Conservation (phyloP, 208 protist genomes). For the Wallacemonas sp. region DNA sequence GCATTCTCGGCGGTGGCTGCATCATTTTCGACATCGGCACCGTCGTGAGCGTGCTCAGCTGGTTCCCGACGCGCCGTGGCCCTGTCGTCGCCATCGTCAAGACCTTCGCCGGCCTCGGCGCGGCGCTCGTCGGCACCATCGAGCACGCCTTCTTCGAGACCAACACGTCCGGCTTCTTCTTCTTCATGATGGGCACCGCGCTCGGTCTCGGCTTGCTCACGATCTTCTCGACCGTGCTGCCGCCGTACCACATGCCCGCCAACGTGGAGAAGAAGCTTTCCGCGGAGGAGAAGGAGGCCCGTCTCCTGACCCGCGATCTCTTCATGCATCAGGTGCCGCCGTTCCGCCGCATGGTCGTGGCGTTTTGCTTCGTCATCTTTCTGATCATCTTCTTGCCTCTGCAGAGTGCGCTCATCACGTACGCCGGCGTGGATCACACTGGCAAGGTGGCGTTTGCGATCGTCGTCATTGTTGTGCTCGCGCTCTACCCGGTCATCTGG, state of each 20-base stretch:
- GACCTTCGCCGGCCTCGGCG: slow-evolving; percentile 45
- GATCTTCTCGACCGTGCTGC: slow-evolving; percentile 28
- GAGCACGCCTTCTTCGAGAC: slow-evolving; percentile 41
- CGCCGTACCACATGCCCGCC: slow-evolving; percentile 42
- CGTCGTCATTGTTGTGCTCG: slow-evolving; percentile 17
- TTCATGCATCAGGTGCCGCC: slow-evolving; percentile 33
- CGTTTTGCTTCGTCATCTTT: slow-evolving; percentile 27
- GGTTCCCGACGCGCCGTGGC: slow-evolving; percentile 37
- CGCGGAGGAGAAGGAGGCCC: slow-evolving; percentile 20
- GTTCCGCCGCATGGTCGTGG: slow-evolving; percentile 26
- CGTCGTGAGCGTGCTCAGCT: slow-evolving; percentile 38
- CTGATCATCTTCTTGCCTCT: slow-evolving; percentile 40
- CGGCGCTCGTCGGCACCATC: slow-evolving; percentile 36
- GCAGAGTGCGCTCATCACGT: slow-evolving; percentile 33
- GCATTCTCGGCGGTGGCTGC: slow-evolving; percentile 26
- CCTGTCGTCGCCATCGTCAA: slow-evolving; percentile 50
- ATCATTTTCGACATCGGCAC: slow-evolving; percentile 38
- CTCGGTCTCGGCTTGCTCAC: slow-evolving; percentile 19
- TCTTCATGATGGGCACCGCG: slow-evolving; percentile 29
- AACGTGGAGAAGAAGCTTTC: slow-evolving; percentile 23
- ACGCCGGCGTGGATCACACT: slow-evolving; percentile 19
- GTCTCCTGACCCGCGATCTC: slow-evolving; percentile 18
- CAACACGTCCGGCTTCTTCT: slow-evolving; percentile 30
- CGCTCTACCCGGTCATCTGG: slow-evolving; percentile 17
- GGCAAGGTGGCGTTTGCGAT: slow-evolving; percentile 31